These are phyloP conservation scores for Sambucus nigra DNA, from an alignment of 129 eudicot species.

Conservation along the genomic window DNA sequence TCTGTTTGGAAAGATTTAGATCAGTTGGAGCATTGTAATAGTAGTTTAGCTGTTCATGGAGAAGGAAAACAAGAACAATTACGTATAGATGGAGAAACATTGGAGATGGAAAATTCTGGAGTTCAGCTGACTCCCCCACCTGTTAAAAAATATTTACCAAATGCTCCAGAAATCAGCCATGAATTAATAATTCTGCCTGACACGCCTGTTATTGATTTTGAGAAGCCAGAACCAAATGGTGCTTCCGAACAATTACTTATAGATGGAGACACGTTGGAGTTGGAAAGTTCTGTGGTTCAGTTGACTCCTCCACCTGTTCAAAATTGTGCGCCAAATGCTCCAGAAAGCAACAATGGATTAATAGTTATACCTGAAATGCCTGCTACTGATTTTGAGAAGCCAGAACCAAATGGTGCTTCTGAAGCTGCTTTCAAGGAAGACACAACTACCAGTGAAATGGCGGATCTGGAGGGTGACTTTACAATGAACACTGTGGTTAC, in stretches of 20 bases:
- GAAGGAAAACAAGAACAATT: conserved; percentile 16
- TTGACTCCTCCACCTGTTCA: conserved; percentile 9
- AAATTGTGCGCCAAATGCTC: conserved; percentile 12
- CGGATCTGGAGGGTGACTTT: conserved; percentile 27
- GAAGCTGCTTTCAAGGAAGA: conserved; percentile 19
- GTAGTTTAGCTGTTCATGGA: neutral
- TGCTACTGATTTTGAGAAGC: conserved; percentile 16
- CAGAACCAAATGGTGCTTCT: conserved; percentile 11
- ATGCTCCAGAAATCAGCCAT: conserved; percentile 14
- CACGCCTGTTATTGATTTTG: conserved; percentile 3
- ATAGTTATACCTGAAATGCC: conserved; percentile 1
- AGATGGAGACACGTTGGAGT: conserved; percentile 1
- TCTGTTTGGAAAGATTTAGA: neutral
- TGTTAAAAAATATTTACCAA: conserved; percentile 11
- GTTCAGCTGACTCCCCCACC: conserved; percentile 8
- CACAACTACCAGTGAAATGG: conserved; percentile 8
- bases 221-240: conserved; percentile 18
- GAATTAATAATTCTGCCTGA: conserved; percentile 8
- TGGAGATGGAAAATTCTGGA: neutral
- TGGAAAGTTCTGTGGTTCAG: conserved; percentile 1
- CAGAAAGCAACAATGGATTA: conserved; percentile 12
- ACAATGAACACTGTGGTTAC: conserved; percentile 21
- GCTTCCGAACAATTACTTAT: conserved; percentile 8
- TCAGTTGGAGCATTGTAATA: neutral
- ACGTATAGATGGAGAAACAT: conserved; percentile 4